A percentile compares a stretch with the other conserved stretches of the same genome.
phyloP scores from a whole-genome alignment of 306 rosid species.

The Delonix regia region DNA sequence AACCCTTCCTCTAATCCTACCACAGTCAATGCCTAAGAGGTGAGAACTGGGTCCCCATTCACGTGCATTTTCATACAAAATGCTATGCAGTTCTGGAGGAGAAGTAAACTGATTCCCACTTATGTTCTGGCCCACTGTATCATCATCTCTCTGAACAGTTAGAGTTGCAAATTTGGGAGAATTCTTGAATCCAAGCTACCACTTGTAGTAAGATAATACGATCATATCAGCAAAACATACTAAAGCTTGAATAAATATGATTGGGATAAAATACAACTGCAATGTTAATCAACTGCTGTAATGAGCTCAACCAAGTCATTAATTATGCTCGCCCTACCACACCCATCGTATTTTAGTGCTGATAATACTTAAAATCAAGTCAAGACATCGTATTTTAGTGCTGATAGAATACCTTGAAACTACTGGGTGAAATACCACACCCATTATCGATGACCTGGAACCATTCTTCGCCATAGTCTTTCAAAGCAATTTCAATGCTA shows the following conservation, averaged over 20 bases:
- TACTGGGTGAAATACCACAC: slow-evolving; percentile 78
- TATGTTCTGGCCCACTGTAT: neutral
- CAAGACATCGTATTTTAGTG: neutral
- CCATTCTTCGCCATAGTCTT: slow-evolving; percentile 73
- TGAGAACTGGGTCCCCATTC: neutral
- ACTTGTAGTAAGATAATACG: too few relatives aligned
- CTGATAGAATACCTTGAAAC: slow-evolving; percentile 52
- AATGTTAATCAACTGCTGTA: neutral
- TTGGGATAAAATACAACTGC: neutral
- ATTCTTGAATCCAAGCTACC: too few relatives aligned
- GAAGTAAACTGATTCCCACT: neutral
- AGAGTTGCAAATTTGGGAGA: neutral
- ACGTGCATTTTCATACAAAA: neutral
- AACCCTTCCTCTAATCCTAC: neutral
- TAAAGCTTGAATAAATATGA: neutral
- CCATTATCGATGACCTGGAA: slow-evolving; percentile 94
- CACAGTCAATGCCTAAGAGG: neutral
- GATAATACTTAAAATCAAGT: neutral
- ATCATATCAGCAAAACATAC: neutral
- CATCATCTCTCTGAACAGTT: neutral
- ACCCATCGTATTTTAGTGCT: neutral
- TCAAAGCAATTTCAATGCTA: slow-evolving; percentile 73
- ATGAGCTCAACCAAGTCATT: neutral
- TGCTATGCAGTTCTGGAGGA: neutral
- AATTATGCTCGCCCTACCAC: slow-evolving; percentile 12